Evolutionary conservation across 257 asterid species (phyloP).

Genomic region (Ophiorrhiza pumila): DNA sequence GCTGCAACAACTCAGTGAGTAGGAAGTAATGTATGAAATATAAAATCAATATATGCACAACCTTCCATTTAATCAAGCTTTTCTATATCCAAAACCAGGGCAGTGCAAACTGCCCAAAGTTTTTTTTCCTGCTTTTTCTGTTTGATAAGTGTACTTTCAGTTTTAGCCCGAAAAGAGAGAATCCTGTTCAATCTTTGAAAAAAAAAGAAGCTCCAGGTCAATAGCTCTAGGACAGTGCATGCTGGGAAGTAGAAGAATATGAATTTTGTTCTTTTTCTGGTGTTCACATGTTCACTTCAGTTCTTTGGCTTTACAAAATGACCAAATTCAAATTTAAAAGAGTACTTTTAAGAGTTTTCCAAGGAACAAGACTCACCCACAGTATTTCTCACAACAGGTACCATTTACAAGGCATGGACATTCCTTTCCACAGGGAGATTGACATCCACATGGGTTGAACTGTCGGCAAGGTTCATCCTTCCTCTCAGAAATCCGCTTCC

Average conservation of each 20-base stretch:
- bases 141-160: background rate
- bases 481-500: slow-evolving; percentile 83
- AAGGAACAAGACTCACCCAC: slow-evolving; percentile 64
- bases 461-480: slow-evolving; percentile 95
- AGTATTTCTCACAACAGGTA: slow-evolving; percentile 91
- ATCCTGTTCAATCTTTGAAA: slow-evolving; percentile 4
- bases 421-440: slow-evolving; percentile 85
- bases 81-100: background rate
- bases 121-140: background rate
- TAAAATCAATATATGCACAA: too few relatives aligned
- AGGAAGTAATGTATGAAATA: too few relatives aligned
- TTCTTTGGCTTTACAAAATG: background rate
- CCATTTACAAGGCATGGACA: slow-evolving; percentile 83
- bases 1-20: too few relatives aligned
- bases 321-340: background rate
- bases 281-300: background rate
- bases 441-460: slow-evolving; percentile 91
- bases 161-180: too few relatives aligned
- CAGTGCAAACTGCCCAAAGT: too few relatives aligned
- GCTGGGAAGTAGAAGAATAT: background rate
- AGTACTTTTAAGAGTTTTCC: background rate
- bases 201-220: background rate
- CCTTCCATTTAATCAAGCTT: too few relatives aligned
- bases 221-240: background rate
- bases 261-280: background rate